Conservation (phyloP, 345 rosid genomes). For the Ceriops zippeliana region DNA sequence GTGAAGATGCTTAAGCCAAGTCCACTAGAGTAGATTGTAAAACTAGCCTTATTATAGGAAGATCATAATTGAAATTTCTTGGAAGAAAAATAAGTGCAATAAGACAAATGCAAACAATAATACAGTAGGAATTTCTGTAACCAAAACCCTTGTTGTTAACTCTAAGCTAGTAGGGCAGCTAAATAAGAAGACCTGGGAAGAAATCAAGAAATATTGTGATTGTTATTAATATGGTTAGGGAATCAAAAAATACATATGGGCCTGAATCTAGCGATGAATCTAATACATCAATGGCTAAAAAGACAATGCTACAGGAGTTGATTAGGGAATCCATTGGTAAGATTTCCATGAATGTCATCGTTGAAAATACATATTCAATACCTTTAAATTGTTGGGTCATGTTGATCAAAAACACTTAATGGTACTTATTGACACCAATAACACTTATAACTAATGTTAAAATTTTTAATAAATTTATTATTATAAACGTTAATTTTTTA, state of each 20-base stretch:
- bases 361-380: not conserved
- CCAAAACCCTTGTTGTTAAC: not conserved
- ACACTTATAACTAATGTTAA: not conserved
- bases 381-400: not conserved
- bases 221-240: not conserved
- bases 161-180: rapidly evolving
- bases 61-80: not conserved
- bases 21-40: no score
- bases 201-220: not conserved
- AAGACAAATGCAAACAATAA: not conserved
- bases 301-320: not conserved
- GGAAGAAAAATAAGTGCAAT: not conserved
- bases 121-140: not conserved
- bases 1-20: not conserved
- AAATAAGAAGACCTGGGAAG: not conserved
- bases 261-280: not conserved
- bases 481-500: no score
- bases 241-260: not conserved
- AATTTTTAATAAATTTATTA: no score
- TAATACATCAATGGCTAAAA: not conserved
- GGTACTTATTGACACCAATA: not conserved
- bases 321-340: not conserved
- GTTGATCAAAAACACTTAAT: not conserved
- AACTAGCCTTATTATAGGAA: not conserved
- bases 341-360: not conserved